Evolutionary conservation across 73 alveolate genomes (phyloP), one percentile per base, ranked within the genome.

Genomic region (Paramecium sonneborni): DNA sequence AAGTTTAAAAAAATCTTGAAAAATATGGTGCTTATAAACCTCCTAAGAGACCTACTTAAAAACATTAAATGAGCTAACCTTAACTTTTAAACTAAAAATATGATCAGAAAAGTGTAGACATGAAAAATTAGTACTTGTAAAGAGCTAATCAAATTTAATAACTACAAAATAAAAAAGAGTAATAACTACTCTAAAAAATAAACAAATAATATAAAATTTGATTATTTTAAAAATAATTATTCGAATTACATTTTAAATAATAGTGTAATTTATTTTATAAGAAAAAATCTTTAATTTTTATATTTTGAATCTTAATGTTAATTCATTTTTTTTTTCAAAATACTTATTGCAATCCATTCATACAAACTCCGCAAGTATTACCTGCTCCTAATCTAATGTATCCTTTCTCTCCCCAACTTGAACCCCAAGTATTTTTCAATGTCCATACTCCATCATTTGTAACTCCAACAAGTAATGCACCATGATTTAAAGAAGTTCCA

Each of bases 321-420:
- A 35, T 35, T 35, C 6, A 35, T 35, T 35, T 35, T 52, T 52
- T 14, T 52, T 4, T 52, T 52, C 68, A 52, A 52, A 52, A 52
- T 52, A 52, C 68, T 52, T 52, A 52, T 52, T 52, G 30, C 12
- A 21, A n/a, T 1, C 68, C 68, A 52, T 18, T 0, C 32, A 7
- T 6, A 57, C 93, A 87, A 7, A 87, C 26, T 67, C 93, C 93
- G 21, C 93, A 87, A 37, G 93, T 87, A 28, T 87, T 46, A 4
- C 89, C 70, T 6, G 89, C 90, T 11, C 23, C 92, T 28, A 92
- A 43, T 56, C 92, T 44, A 15, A 93, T 91, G 68, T 89, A 82
- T 18, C 96, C 96, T 21, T 20, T 14, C 46, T 74, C 95, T 37
- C 96, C 96, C 96, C 96, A 93, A 76, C 85, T 37, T 34, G 95